Conservation (phyloP, 805 yeast genomes). For the Kluyveromyces aestuarii region DNA sequence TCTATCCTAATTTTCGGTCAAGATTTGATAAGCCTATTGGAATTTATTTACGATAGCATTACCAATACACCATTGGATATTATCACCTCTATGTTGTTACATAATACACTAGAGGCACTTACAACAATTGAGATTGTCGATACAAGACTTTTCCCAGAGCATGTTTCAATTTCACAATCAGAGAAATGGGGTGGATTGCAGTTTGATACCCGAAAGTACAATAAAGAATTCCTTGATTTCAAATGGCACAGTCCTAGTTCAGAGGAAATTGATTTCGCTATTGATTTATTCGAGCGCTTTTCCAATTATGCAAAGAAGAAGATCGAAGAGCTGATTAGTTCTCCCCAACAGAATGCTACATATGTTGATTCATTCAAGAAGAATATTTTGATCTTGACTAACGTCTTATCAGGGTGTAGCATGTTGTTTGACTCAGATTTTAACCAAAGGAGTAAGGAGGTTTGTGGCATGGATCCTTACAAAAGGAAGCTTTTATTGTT, state of each 20-base stretch:
- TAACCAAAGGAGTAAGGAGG: conserved; percentile 25
- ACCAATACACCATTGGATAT: conserved; percentile 50
- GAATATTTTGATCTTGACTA: conserved; percentile 47
- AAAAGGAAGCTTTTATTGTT: conserved; percentile 23
- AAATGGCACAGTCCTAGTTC: conserved; percentile 68
- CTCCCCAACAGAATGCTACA: conserved; percentile 11
- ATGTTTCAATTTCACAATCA: conserved; percentile 23
- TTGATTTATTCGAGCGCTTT: conserved; percentile 45
- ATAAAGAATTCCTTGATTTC: conserved; percentile 41
- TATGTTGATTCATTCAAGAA: conserved; percentile 44
- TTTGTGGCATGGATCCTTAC: conserved; percentile 10
- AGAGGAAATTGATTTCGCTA: conserved; percentile 50
- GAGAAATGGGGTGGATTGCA: conserved; percentile 73
- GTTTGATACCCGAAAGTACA: conserved; percentile 43
- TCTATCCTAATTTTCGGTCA: conserved; percentile 35
- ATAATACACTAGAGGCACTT: conserved; percentile 54
- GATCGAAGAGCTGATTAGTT: conserved; percentile 29
- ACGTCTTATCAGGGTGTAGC: conserved; percentile 60
- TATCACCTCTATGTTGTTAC: conserved; percentile 52
- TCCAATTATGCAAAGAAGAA: conserved; percentile 35
- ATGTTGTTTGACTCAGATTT: conserved; percentile 66
- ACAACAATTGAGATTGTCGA: conserved; percentile 54
- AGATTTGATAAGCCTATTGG: conserved; percentile 35
- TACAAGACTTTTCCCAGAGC: conserved; percentile 43
- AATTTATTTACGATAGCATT: conserved; percentile 21